Base-by-base conservation (phyloP, 352 stramenopile species). In the Thraustotheca clavata region DNA sequence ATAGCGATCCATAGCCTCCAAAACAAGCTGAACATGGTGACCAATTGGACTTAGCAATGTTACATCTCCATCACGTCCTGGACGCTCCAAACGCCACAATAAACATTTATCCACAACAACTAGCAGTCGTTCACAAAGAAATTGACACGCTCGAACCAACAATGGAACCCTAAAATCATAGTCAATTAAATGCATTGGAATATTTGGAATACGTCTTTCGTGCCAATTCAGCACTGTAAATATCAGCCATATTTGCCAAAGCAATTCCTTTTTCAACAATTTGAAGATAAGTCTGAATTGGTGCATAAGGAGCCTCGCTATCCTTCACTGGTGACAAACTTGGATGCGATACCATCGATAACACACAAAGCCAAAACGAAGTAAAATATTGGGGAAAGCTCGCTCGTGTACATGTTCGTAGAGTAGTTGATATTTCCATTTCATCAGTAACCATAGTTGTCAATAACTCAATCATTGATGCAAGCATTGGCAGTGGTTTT, bases 121-220 rank as follows among this genome's bases (percentile, higher is more conserved):
- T 18, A 65, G 18, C 14, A 65, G 29, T 18, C 47, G 38, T 20
- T 65, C 57, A 26, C 57, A 65, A 27, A 65, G 18, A 43, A 55
- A 24, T 27, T 65, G 57, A 33, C 57, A 65, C 57, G 57, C 57
- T 11, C 39, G 38, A 20, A 65, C 8, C n/a, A 65, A 36, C 18
- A 65, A 46, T 33, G 22, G 35, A 11, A 65, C 32, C n/a, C 57
- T 65, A 54, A 16, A 16, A 6, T 8, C 20, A 18, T 26, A 7
- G 20, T 4, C 34, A 34, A 18, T 14, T n/a, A 29, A 14, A 54
- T 46, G 48, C 20, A 2, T 27, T 9, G 18, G 4, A 49, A 62
- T 35, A 9, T 3, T 20, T 35, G 35, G 6, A 29, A 4, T 54
- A 65, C 57, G 57, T 65, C 18, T 65, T 65, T 2, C 20, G 39